Evolutionary conservation across 768 basidiomycete genomes (phyloP).

Genomic region (Suillus decipiens): DNA sequence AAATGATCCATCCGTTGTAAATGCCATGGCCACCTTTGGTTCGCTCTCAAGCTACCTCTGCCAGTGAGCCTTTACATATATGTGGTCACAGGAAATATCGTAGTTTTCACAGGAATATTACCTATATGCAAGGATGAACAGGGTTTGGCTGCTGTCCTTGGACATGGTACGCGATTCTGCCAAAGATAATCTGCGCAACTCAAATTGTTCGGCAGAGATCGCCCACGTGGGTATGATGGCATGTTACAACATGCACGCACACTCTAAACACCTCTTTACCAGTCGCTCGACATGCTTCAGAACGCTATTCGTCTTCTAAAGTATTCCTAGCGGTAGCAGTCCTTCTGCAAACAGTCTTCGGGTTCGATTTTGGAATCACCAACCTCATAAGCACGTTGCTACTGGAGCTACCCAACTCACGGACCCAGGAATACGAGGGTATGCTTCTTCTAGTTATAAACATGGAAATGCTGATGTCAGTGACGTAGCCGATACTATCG

Average conservation of each 20-base stretch:
- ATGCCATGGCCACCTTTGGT: conserved; percentile 81
- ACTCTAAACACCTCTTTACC: conserved; percentile 27
- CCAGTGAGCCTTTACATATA: not conserved
- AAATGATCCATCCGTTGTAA: conserved; percentile 65
- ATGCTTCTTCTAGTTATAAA: not conserved
- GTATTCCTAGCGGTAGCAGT: conserved; percentile 43
- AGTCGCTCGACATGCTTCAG: conserved; percentile 61
- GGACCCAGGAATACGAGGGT: conserved; percentile 84
- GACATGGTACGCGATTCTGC: conserved; percentile 61
- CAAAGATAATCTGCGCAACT: not conserved
- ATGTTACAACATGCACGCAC: not conserved
- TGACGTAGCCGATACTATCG: conserved; percentile 77
- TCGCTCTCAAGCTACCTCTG: conserved; percentile 4
- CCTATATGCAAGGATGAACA: conserved; percentile 76
- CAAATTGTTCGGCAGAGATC: conserved; percentile 54
- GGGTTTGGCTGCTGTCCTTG: conserved; percentile 80
- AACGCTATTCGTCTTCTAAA: conserved; percentile 43
- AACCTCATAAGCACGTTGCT: conserved; percentile 49
- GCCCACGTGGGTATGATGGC: conserved; percentile 64
- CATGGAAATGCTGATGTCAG: not conserved
- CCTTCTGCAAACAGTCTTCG: conserved; percentile 48
- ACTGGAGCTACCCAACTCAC: conserved; percentile 79
- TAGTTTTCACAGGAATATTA: conserved; percentile 89
- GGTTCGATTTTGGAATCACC: conserved; percentile 58
- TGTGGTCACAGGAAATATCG: conserved; percentile 58